Evolutionary conservation across 345 rosid genomes (phyloP), one percentile per base, ranked within the genome.

Genomic region (Eucalyptus viminalis): DNA sequence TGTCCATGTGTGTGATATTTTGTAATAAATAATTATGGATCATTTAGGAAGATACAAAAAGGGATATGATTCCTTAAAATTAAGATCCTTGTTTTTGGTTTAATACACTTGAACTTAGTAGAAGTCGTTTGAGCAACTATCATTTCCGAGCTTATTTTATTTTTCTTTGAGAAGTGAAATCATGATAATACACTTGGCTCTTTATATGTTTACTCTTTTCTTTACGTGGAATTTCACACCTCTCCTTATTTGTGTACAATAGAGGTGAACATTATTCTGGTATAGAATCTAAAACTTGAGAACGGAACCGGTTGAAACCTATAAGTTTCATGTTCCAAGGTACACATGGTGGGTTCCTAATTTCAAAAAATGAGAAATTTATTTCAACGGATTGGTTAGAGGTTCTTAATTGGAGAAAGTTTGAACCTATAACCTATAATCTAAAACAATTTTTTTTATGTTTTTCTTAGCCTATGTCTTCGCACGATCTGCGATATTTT

Each of bases 401-500:
- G 2, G 58, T 53, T 21, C 58, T 53, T 53, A 53, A 4, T 8
- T 53, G 11, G 25, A 53, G 58, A 53, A 53, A 53, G 11, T 53
- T 21, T 53, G 58, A 53, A 53, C 11, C 58, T 53, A 53, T 53
- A 9, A 21, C 25, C 58, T 53, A 53, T 7, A 50, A 50, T 50
- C 54, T 50, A 16, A 50, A 50, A 50, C 21, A 50, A 16, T 16
- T 43, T 43, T 50, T 50, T 50, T 50, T 14, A 50, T 19, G 25
- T 53, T 53, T 21, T 53, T 53, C 58, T 21, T 53, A 53, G 58
- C 11, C 11, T 4, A 9, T 19, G 58, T 53, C 2, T 53, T 19
- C 5, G 2, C 11, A 0, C 11, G 2, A 53, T 53, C 2, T 8
- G 0, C 5, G 0, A 53, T 21, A 53, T 53, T 53, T 53, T 53